These are phyloP conservation scores for Penicillium dipodomyicola DNA, from an alignment of 495 filamentous ascomycete species.

Conservation along the genomic window DNA sequence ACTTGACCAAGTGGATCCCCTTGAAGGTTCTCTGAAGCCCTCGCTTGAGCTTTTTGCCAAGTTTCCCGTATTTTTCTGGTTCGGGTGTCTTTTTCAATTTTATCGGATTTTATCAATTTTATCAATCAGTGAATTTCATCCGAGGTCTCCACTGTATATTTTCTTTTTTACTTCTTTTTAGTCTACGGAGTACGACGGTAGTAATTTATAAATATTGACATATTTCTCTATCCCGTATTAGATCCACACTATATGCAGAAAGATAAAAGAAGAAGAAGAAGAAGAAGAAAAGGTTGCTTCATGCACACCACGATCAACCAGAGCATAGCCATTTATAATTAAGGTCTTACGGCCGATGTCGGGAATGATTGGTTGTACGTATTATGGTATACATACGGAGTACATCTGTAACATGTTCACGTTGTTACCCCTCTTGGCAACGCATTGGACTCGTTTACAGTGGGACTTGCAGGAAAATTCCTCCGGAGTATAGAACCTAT, in stretches of 20 bases:
- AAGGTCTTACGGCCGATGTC: conserved; percentile 20
- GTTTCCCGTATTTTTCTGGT: conserved; percentile 8
- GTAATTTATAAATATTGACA: too few relatives aligned
- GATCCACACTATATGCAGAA: conserved; percentile 3
- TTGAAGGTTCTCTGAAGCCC: not conserved
- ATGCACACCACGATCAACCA: conserved; percentile 1
- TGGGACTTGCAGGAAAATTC: conserved; percentile 9
- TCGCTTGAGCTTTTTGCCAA: conserved; percentile 18
- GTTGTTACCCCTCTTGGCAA: conserved; percentile 7
- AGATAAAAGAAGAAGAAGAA: conserved; percentile 1
- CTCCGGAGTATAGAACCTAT: not conserved
- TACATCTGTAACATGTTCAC: not conserved
- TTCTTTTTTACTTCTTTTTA: not conserved
- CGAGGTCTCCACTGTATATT: not conserved
- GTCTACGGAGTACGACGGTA: not conserved
- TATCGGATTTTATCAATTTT: conserved; percentile 23
- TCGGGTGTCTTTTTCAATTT: conserved; percentile 5
- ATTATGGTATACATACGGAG: too few relatives aligned
- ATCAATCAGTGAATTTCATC: conserved; percentile 27
- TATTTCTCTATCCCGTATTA: not conserved
- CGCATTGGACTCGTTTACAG: conserved; percentile 11
- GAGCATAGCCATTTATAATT: not conserved
- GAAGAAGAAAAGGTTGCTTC: conserved; percentile 6
- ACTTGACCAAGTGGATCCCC: conserved; percentile 25
- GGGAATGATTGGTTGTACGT: conserved; percentile 10